phyloP scores from a whole-genome alignment of 306 rosid species.

The Fagus crenata region DNA sequence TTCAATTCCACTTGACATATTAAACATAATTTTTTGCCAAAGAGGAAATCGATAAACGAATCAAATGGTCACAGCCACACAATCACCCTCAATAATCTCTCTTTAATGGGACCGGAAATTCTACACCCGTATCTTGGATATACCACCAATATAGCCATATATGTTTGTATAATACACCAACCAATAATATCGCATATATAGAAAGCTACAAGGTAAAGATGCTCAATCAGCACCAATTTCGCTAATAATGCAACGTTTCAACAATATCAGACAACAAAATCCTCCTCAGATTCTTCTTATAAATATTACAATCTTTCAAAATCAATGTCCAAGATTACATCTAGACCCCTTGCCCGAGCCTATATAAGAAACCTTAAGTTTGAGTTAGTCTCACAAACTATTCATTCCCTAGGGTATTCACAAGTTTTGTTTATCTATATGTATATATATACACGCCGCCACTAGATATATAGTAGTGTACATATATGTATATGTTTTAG shows the following conservation, averaged over 20 bases:
- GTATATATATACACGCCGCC: background rate
- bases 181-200: background rate
- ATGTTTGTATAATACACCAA: conserved; percentile 3
- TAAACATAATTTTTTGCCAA: conserved; percentile 9
- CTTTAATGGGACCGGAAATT: conserved; percentile 10
- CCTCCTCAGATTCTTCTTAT: conserved; percentile 7
- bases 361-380: conserved; percentile 28
- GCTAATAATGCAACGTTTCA: conserved; percentile 3
- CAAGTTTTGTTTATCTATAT: no score
- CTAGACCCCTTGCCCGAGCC: conserved; percentile 3
- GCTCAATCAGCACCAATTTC: conserved; percentile 25
- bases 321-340: conserved; percentile 9
- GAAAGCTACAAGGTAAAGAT: conserved; percentile 18
- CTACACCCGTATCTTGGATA: background rate
- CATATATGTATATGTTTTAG: background rate
- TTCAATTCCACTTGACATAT: conserved; percentile 13
- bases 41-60: conserved; percentile 8
- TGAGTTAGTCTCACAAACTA: background rate
- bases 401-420: background rate
- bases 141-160: background rate
- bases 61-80: conserved; percentile 1
- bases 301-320: background rate
- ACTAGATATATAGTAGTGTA: background rate
- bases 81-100: conserved; percentile 11
- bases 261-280: conserved; percentile 17